Evolutionary conservation across 163 green algal genomes (phyloP).

Genomic region (Chlamydomonas reinhardtii): DNA sequence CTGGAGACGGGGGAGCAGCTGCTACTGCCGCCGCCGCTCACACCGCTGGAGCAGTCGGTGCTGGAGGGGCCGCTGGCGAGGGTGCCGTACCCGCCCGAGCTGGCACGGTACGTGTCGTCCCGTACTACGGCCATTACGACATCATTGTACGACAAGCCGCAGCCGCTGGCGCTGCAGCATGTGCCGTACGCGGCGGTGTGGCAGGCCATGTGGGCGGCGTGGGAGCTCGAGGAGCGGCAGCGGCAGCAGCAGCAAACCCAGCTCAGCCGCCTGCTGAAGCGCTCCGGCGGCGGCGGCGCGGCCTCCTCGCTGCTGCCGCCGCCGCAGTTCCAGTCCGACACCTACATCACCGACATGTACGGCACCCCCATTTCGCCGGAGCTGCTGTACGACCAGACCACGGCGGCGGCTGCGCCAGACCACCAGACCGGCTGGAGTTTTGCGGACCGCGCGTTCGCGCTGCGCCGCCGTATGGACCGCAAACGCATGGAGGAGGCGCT

Average conservation of each 20-base stretch:
- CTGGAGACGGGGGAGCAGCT: no score
- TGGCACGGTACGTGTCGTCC: neutral
- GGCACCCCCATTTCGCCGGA: no score
- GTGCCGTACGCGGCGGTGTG: constrained; percentile 1
- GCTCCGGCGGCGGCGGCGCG: no score
- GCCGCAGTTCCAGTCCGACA: neutral
- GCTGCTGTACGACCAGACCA: neutral
- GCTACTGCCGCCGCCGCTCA: neutral
- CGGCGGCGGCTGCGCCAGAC: neutral
- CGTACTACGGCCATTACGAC: no score
- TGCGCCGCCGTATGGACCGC: neutral
- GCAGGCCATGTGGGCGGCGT: neutral
- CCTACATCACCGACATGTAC: neutral
- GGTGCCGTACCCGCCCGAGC: constrained; percentile 10
- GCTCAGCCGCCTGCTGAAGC: no score
- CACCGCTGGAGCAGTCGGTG: neutral
- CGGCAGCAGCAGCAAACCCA: no score
- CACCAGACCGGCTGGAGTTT: neutral
- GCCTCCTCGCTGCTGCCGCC: no score
- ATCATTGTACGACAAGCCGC: neutral
- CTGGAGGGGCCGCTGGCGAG: neutral
- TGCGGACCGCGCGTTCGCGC: neutral
- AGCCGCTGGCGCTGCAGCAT: constrained; percentile 6
- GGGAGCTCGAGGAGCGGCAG: no score
- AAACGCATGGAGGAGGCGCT: constrained; percentile 19